Evolutionary conservation across 1,139 yeast genomes (phyloP).

Genomic region (Taphrina deformans): DNA sequence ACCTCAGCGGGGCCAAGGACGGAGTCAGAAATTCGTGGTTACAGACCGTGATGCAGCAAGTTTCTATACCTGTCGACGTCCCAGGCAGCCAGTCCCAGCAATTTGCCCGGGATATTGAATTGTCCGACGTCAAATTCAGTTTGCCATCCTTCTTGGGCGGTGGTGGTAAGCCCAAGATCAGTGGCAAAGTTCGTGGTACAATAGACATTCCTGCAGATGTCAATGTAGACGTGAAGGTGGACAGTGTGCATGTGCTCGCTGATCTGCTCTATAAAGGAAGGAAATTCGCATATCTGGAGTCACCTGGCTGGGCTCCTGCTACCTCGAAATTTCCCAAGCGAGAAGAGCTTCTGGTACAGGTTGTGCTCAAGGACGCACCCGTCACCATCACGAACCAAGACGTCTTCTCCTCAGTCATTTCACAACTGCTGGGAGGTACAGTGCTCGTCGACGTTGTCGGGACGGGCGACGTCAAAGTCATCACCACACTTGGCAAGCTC

Average conservation of each 20-base stretch:
- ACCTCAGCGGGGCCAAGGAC: slow-evolving; percentile 4
- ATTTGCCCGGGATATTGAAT: slow-evolving; percentile 25
- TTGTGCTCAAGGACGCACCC: slow-evolving; percentile 19
- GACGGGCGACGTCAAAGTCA: slow-evolving; percentile 10
- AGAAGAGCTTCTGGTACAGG: slow-evolving; percentile 8
- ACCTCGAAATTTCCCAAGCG: slow-evolving; percentile 1
- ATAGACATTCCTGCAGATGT: slow-evolving; percentile 22
- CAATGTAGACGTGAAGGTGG: slow-evolving; percentile 20
- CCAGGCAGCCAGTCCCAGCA: slow-evolving; percentile 24
- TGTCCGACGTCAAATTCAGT: slow-evolving; percentile 28
- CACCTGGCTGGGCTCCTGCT: slow-evolving; percentile 32
- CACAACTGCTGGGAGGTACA: slow-evolving; percentile 15
- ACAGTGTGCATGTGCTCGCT: slow-evolving; percentile 20
- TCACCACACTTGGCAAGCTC: slow-evolving; percentile 14
- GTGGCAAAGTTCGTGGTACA: slow-evolving; percentile 21
- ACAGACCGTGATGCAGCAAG: neutral
- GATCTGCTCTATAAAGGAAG: slow-evolving; percentile 12
- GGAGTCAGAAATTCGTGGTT: slow-evolving; percentile 6
- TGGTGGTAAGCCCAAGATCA: slow-evolving; percentile 26
- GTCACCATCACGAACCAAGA: slow-evolving; percentile 30
- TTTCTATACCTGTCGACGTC: slow-evolving; percentile 10
- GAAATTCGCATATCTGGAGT: slow-evolving; percentile 22
- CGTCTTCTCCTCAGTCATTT: slow-evolving; percentile 22
- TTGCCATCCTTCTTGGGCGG: slow-evolving; percentile 20
- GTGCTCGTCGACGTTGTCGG: slow-evolving; percentile 24